Conservation (phyloP, 2,329 filamentous ascomycete genomes). For the Boeremia lycopersici region DNA sequence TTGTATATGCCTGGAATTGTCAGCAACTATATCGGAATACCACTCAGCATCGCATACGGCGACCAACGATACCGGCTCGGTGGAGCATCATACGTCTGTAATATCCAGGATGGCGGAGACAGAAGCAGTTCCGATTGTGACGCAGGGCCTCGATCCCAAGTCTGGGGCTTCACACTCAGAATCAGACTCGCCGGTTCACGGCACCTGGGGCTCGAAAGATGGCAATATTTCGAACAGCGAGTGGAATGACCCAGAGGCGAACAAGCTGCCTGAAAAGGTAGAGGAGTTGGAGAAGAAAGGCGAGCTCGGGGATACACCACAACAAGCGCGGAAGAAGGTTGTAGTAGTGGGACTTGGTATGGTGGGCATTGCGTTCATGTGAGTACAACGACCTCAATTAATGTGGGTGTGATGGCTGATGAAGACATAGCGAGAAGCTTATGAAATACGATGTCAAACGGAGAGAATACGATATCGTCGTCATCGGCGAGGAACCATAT, state of each 20-base stretch:
- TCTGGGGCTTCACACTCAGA: slow-evolving; percentile 37
- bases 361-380: slow-evolving; percentile 91
- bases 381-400: slow-evolving; percentile 47
- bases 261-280: slow-evolving; percentile 52
- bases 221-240: slow-evolving; percentile 52
- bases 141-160: slow-evolving; percentile 41
- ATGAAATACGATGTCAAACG: slow-evolving; percentile 80
- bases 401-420: neutral
- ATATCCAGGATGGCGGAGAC: slow-evolving; percentile 22
- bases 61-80: slow-evolving; percentile 1
- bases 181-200: slow-evolving; percentile 28
- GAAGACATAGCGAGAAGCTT: slow-evolving; percentile 73
- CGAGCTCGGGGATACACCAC: slow-evolving; percentile 34
- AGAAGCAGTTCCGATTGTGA: slow-evolving; percentile 32
- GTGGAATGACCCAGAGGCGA: slow-evolving; percentile 55
- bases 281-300: slow-evolving; percentile 33
- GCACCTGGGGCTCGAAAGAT: slow-evolving; percentile 36
- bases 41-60: neutral
- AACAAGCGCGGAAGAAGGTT: slow-evolving; percentile 63
- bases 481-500: slow-evolving; percentile 87
- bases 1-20: neutral
- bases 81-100: neutral
- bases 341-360: slow-evolving; percentile 90
- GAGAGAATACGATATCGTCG: slow-evolving; percentile 78
- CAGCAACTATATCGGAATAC: neutral